Conservation (phyloP, 75 land plant species). For the Sequoiadendron giganteum region DNA sequence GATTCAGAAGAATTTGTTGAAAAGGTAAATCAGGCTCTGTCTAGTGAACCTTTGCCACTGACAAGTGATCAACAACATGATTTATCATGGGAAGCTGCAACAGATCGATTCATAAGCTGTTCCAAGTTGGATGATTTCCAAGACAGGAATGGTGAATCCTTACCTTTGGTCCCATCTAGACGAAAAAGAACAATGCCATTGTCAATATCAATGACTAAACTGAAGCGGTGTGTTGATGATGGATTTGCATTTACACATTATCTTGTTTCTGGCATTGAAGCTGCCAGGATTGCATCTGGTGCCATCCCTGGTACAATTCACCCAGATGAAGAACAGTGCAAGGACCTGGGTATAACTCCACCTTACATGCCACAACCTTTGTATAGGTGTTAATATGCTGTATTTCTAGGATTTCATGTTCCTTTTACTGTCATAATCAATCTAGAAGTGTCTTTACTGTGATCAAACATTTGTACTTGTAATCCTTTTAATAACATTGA, state of each 20-base stretch:
- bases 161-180: slow-evolving; percentile 9
- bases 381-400: slow-evolving; percentile 9
- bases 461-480: background rate
- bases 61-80: slow-evolving; percentile 49
- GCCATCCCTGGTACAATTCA: slow-evolving; percentile 70
- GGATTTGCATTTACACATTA: slow-evolving; percentile 62
- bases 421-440: background rate
- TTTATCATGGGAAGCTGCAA: slow-evolving; percentile 91
- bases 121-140: slow-evolving; percentile 36
- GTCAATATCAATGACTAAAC: slow-evolving; percentile 29
- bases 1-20: slow-evolving; percentile 53
- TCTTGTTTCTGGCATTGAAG: slow-evolving; percentile 50
- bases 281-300: slow-evolving; percentile 51
- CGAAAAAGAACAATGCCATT: slow-evolving; percentile 21
- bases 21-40: slow-evolving; percentile 45
- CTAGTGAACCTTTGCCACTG: slow-evolving; percentile 52
- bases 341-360: slow-evolving; percentile 51
- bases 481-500: background rate
- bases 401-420: background rate
- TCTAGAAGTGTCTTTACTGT: background rate
- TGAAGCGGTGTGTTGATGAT: slow-evolving; percentile 49
- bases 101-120: slow-evolving; percentile 62
- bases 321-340: slow-evolving; percentile 62
- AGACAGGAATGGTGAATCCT: background rate
- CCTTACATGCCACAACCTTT: slow-evolving; percentile 1